Base-by-base conservation (phyloP, 352 stramenopile genomes). In the Peronospora belbahrii region DNA sequence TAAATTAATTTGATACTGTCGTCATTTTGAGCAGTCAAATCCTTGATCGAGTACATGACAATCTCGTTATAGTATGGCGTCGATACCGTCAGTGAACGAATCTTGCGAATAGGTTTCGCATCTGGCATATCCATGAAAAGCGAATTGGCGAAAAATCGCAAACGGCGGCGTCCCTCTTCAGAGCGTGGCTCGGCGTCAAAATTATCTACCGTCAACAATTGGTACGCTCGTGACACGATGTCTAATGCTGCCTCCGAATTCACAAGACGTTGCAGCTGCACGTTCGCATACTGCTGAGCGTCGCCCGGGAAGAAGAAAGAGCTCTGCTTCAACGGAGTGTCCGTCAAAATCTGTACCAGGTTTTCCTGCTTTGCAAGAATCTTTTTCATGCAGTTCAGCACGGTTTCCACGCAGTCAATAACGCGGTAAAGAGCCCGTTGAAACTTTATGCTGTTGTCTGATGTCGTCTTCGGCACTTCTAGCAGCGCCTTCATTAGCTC, bases 1-100 rank as follows among this genome's bases (percentile, higher is more conserved):
- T 98, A 95, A 48, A 99, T 59, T 13, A 97, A 86, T 28, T 95
- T 98, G 37, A 99, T 95, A 50, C 93, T 94, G 61, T 94, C 82
- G 27, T 91, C 82, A 36, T 94, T 94, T 44, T 89, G 71, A 0
- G 71, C 56, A 1, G 80, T 91, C 42, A 94, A 49, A 22, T 94
- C 82, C 61, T 94, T 89, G 48, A 94, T 80, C 55, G 82, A 94
- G 63, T 91, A 94, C 71, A 94, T 49, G 20, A 94, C 82, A 27
- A 94, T 94, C 82, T 94, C 82, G 44, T 74, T 91, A 67, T 91
- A 94, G 62, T 94, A 94, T 36, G 85, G 82, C n/a, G 82, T 94
- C 15, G 82, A 80, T 3, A 94, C 61, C 0, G 73, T 88, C 15
- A 94, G 55, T 9, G 82, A 94, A 22, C 77, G 77, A 50, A 94